Percentiles rank a stretch among this genome's conserved stretches.
phyloP scores from a whole-genome alignment of 257 asterid species.

The Solanum rostratum region DNA sequence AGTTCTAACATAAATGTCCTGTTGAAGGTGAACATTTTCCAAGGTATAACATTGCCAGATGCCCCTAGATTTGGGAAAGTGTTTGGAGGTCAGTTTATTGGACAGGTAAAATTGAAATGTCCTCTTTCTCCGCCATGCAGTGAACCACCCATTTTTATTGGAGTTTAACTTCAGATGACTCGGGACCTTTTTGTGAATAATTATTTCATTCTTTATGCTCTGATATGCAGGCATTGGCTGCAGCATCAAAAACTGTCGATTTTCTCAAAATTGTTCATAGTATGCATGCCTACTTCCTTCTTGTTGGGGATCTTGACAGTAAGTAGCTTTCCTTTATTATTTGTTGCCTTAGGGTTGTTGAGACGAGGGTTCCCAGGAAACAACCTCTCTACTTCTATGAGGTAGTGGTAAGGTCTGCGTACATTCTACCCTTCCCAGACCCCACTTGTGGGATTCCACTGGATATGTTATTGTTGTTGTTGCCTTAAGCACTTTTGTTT shows the following conservation, averaged over 20 bases:
- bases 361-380: too few species aligned
- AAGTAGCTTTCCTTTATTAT: conserved; percentile 15
- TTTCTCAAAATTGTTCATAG: conserved; percentile 88
- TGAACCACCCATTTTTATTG: neutral
- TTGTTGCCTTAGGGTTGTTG: neutral
- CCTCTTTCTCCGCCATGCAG: neutral
- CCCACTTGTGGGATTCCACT: too few species aligned
- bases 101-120: conserved; percentile 54
- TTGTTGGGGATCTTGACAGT: conserved; percentile 76
- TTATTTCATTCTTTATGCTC: neutral
- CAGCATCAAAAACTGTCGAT: conserved; percentile 93
- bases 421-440: too few species aligned
- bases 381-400: too few species aligned
- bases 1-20: conserved; percentile 1
- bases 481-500: neutral
- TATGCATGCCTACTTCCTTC: conserved; percentile 88
- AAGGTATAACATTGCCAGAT: conserved; percentile 86
- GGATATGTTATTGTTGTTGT: neutral
- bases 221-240: conserved; percentile 87
- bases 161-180: neutral
- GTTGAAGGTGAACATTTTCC: conserved; percentile 65
- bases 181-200: conserved; percentile 1
- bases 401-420: too few species aligned
- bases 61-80: conserved; percentile 92
- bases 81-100: conserved; percentile 96